Conservation (phyloP, 805 yeast species). For the Teunomyces panamensis region DNA sequence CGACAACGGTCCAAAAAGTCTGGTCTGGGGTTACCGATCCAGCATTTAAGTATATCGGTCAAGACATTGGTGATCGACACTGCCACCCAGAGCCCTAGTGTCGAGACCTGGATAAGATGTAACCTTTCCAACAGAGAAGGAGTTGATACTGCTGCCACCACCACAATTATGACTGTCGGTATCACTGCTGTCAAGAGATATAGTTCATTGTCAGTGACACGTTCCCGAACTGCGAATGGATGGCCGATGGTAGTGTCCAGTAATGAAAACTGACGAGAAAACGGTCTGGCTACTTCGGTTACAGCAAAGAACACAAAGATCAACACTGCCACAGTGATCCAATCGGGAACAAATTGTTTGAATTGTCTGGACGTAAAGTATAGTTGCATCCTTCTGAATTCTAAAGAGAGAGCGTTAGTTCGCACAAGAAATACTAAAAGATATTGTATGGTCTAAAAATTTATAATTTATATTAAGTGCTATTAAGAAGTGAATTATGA, state of each 20-base stretch:
- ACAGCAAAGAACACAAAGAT: conserved; percentile 25
- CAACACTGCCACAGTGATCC: conserved; percentile 25
- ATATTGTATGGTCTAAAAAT: neutral
- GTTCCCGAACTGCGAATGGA: conserved; percentile 31
- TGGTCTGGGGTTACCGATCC: conserved; percentile 43
- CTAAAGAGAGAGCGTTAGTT: neutral
- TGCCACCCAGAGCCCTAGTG: conserved; percentile 29
- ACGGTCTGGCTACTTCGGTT: conserved; percentile 33
- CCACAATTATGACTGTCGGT: conserved; percentile 22
- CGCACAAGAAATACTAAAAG: neutral
- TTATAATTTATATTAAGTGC: neutral
- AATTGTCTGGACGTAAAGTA: conserved; percentile 15
- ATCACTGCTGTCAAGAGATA: conserved; percentile 25
- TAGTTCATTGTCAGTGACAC: conserved; percentile 31
- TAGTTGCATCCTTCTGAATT: neutral
- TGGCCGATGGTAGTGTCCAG: conserved; percentile 32
- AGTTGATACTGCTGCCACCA: conserved; percentile 10
- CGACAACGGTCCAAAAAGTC: conserved; percentile 41
- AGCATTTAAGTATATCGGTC: conserved; percentile 38
- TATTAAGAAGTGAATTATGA: neutral
- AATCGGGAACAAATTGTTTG: conserved; percentile 26
- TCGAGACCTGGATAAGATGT: conserved; percentile 27
- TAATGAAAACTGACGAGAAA: conserved; percentile 32
- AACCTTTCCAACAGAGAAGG: conserved; percentile 13
- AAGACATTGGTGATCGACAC: conserved; percentile 27